Evolutionary conservation across 2,329 filamentous ascomycete genomes (phyloP).

Genomic region (Ceratocystis alfenasii): DNA sequence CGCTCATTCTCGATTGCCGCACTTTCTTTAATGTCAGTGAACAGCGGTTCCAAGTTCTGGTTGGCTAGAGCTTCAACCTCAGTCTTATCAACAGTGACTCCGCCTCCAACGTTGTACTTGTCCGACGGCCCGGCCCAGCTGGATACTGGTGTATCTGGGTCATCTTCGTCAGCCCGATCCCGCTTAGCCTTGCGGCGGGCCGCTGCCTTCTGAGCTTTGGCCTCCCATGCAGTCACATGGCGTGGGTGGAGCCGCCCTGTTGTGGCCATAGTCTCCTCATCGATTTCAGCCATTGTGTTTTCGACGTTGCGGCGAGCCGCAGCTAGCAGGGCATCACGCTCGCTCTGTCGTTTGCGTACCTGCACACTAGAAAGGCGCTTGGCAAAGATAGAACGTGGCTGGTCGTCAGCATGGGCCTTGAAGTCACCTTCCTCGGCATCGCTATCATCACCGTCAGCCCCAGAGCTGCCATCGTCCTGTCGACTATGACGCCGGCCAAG

Average conservation of each 20-base stretch:
- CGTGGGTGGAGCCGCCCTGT: constrained; percentile 61
- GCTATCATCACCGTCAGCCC: constrained; percentile 39
- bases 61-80: constrained; percentile 16
- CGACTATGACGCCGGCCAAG: constrained; percentile 25
- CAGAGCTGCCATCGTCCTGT: not conserved
- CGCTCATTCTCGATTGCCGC: constrained; percentile 33
- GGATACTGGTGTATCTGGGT: not conserved
- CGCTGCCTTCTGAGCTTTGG: constrained; percentile 60
- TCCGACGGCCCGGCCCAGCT: constrained; percentile 10
- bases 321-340: constrained; percentile 63
- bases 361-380: constrained; percentile 57
- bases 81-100: constrained; percentile 12
- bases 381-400: constrained; percentile 60
- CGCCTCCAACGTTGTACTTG: constrained; percentile 18
- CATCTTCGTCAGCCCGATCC: constrained; percentile 26
- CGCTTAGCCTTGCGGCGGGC: constrained; percentile 36
- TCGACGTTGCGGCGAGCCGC: constrained; percentile 80
- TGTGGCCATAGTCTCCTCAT: constrained; percentile 40
- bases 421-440: constrained; percentile 40
- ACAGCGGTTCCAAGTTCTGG: constrained; percentile 35
- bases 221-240: constrained; percentile 64
- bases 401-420: constrained; percentile 39
- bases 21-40: constrained; percentile 24
- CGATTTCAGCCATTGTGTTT: constrained; percentile 64
- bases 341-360: constrained; percentile 58